These are phyloP conservation scores for Candida parachauliodes DNA, from an alignment of 805 yeast genomes.

Conservation along the genomic window DNA sequence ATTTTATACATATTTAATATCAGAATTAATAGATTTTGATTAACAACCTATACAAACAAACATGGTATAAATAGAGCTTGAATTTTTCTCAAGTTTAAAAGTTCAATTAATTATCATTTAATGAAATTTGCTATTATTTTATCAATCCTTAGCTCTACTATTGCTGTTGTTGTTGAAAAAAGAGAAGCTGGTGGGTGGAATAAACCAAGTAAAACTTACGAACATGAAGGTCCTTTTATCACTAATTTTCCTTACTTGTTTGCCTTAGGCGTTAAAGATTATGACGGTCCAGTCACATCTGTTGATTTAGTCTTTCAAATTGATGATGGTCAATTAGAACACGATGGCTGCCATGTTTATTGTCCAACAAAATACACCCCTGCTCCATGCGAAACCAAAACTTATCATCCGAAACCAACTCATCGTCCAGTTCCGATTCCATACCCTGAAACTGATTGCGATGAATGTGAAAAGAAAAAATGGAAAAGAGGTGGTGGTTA, in stretches of 20 bases:
- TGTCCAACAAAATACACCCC: slow-evolving; percentile 4
- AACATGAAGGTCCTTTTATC: not conserved
- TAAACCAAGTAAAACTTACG: slow-evolving; percentile 3
- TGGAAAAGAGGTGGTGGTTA: not conserved
- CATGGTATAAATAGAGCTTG: not conserved
- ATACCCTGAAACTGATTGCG: not conserved
- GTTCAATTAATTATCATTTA: not conserved
- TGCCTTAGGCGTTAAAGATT: slow-evolving; percentile 5
- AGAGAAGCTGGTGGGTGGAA: slow-evolving; percentile 2
- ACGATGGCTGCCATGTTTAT: slow-evolving; percentile 1
- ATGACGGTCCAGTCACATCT: not conserved
- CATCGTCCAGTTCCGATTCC: not conserved
- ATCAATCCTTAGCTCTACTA: not conserved
- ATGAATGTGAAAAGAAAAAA: too few relatives aligned
- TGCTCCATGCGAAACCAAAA: not conserved
- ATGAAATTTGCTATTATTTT: not conserved
- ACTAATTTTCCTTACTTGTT: not conserved
- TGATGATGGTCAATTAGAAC: slow-evolving; percentile 6
- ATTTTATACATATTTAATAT: too few relatives aligned
- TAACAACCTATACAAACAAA: not conserved
- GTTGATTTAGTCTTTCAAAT: slow-evolving; percentile 3
- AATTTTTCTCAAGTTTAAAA: not conserved
- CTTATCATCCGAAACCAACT: not conserved
- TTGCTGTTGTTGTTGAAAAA: slow-evolving; percentile 1
- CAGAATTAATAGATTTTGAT: not conserved